Percentiles rank a stretch among this genome's conserved stretches.
phyloP scores from a whole-genome alignment of 2,329 filamentous ascomycete genomes.

The Fusarium udum region DNA sequence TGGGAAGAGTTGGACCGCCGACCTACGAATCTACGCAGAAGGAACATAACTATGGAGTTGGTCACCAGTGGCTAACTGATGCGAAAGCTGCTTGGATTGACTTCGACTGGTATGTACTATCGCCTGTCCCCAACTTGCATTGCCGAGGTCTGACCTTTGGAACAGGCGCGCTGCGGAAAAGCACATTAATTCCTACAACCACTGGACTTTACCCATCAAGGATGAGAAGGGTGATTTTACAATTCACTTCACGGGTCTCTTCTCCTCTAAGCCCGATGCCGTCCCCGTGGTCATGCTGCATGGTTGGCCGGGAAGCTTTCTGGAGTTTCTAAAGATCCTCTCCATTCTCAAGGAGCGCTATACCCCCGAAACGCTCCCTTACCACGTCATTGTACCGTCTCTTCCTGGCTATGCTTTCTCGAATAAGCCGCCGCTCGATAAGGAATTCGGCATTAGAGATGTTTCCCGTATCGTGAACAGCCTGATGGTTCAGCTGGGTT shows the following conservation, averaged over 20 bases:
- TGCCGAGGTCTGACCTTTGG: neutral
- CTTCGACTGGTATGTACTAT: neutral
- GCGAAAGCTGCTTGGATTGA: constrained; percentile 7
- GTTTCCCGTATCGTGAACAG: neutral
- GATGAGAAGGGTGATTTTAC: neutral
- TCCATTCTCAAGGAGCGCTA: constrained; percentile 2
- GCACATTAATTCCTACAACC: neutral
- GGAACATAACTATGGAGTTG: neutral
- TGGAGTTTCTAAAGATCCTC: neutral
- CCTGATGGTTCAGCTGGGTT: constrained; percentile 4
- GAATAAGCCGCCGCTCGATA: neutral
- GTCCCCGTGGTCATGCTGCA: neutral
- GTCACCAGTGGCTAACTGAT: neutral
- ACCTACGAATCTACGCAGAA: neutral
- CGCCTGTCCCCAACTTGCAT: rapidly evolving
- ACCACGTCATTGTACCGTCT: neutral
- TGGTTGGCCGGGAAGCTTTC: constrained; percentile 11
- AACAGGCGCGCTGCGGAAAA: neutral
- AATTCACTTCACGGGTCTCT: neutral
- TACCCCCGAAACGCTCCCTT: neutral
- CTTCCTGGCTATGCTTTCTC: neutral
- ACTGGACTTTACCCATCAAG: neutral
- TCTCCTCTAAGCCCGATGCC: neutral
- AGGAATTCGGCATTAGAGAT: neutral
- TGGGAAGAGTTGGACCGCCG: neutral